phyloP scores from a whole-genome alignment of 1,284 basidiomycete genomes.

The Pseudozyma hubeiensis region DNA sequence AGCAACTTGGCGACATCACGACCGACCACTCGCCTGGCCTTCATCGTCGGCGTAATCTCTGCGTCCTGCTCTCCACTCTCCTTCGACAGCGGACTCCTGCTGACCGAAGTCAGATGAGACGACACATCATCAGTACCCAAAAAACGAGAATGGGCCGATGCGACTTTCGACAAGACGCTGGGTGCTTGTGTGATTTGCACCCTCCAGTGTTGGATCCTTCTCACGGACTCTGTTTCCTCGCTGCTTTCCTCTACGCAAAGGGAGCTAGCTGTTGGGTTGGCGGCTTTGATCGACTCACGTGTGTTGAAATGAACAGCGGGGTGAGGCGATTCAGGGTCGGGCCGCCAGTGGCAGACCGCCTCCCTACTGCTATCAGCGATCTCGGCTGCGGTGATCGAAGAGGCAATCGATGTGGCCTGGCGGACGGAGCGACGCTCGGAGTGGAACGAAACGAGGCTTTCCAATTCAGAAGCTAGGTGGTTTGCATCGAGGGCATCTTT shows the following conservation, averaged over 20 bases:
- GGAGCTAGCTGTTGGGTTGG: too few species aligned
- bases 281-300: too few species aligned
- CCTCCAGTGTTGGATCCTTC: constrained; percentile 34
- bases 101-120: constrained; percentile 33
- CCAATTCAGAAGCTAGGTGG: constrained; percentile 22
- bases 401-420: neutral
- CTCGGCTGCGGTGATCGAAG: neutral
- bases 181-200: constrained; percentile 17
- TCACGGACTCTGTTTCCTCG: constrained; percentile 17
- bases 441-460: constrained; percentile 14
- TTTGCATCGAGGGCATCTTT: constrained; percentile 6
- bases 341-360: constrained; percentile 19
- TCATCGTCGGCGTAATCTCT: constrained; percentile 12
- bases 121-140: neutral
- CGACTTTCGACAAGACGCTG: constrained; percentile 11
- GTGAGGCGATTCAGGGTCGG: neutral
- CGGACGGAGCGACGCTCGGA: neutral
- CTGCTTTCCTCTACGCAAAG: constrained; percentile 3
- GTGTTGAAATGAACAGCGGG: neutral
- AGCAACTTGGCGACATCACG: neutral
- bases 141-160: constrained; percentile 14
- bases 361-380: constrained; percentile 11
- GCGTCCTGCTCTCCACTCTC: constrained; percentile 8
- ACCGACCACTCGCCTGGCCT: constrained; percentile 10
- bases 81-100: constrained; percentile 32